Evolutionary conservation across 768 basidiomycete species (phyloP), one percentile per base, ranked within the genome.

Genomic region (Termitomyces sp.): DNA sequence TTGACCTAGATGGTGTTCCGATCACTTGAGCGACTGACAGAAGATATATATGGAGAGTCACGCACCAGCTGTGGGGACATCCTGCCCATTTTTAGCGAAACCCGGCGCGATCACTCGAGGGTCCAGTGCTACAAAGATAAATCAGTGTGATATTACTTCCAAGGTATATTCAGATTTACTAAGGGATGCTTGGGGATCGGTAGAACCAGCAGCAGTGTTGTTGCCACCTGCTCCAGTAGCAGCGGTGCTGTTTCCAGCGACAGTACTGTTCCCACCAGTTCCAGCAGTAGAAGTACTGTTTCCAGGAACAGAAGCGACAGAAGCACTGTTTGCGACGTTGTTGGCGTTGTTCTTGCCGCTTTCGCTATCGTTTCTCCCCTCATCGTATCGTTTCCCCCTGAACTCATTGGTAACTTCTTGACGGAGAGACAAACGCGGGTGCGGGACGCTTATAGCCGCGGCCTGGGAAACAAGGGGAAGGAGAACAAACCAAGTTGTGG

Each of bases 1-100:
- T 64, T 80, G 78, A 45, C 78, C 78, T 62, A 26, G 69, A 67
- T 8, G 40, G 37, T n/a, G 28, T 42, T 19, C 17, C 38, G 30
- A 50, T 50, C 41, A 55, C 60, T 19, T 62, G 11, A 40, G 21
- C 15, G 10, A 38, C 21, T 30, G 10, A 7, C 26, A 15, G 9
- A 10, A 8, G 15, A 19, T 28, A 42, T 26, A 21, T 1, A 37
- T 6, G 6, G 28, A n/a, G 26, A 14, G 15, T 26, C 45, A 61
- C 66, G 31, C 58, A 72, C 74, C 76, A 28, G 67, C 67, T 28
- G 70, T 63, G 1, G 75, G 74, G 38, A 72, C 68, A 51, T 72
- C 66, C 60, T 78, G 78, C 44, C 80, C 84, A 58, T 81, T 64
- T 48, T 81, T 75, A 31, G 75, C 74, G 55, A 84, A 80, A 45